These are phyloP conservation scores for Oryza glaberrima DNA, from an alignment of 176 grass and related monocot genomes.

Conservation along the genomic window DNA sequence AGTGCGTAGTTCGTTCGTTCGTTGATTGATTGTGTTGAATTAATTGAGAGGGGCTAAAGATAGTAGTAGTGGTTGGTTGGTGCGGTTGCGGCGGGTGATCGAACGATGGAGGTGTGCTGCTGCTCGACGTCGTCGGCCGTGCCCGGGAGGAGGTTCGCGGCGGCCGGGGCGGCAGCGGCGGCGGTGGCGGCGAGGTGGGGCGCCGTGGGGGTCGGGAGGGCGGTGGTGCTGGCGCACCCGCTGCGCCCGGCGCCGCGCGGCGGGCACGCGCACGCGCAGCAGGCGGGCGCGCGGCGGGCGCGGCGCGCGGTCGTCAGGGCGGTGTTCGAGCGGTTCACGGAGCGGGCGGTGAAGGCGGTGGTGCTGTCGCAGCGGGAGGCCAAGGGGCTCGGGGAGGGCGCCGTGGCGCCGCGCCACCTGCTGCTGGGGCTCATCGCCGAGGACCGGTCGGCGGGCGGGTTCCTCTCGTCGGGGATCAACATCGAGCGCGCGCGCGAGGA, in stretches of 20 bases:
- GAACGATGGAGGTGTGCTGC: conserved; percentile 57
- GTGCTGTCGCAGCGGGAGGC: conserved; percentile 90
- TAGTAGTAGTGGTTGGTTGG: background rate
- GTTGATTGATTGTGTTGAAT: background rate
- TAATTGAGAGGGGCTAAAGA: background rate
- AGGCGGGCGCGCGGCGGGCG: background rate
- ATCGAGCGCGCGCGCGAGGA: conserved; percentile 76
- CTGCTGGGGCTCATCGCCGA: conserved; percentile 86
- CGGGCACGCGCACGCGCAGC: background rate
- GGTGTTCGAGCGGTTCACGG: conserved; percentile 88
- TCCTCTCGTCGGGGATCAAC: conserved; percentile 78
- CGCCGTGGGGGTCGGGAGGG: conserved; percentile 30
- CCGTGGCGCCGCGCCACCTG: conserved; percentile 84
- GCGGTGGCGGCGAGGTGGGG: conserved; percentile 28
- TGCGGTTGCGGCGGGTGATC: background rate
- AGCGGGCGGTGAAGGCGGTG: conserved; percentile 77
- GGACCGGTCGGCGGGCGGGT: conserved; percentile 62
- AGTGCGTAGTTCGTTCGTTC: background rate
- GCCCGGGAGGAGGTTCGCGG: conserved; percentile 12
- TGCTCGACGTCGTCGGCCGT: conserved; percentile 46
- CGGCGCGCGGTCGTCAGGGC: conserved; percentile 43
- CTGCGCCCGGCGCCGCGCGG: background rate
- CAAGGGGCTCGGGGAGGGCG: conserved; percentile 54
- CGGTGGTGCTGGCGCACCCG: conserved; percentile 47
- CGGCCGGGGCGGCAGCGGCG: background rate